Evolutionary conservation across 768 basidiomycete species (phyloP).

Genomic region (Amanita subjunquillea): DNA sequence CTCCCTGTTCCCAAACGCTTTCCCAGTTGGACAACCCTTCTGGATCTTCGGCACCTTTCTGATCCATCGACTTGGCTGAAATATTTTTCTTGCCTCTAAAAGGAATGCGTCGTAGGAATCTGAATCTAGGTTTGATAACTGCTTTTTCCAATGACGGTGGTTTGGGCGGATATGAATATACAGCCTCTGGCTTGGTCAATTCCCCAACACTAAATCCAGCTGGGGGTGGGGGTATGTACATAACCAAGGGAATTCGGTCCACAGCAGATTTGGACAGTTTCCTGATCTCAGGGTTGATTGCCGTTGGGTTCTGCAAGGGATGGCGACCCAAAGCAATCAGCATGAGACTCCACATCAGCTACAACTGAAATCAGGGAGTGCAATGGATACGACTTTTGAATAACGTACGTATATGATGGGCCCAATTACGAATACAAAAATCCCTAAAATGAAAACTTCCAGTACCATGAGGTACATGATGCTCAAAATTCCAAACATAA

Average conservation of each 20-base stretch:
- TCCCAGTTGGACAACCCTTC: conserved; percentile 47
- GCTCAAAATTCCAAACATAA: conserved; percentile 70
- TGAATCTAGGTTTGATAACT: conserved; percentile 37
- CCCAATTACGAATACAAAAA: conserved; percentile 70
- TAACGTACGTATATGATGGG: conserved; percentile 67
- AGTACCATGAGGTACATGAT: conserved; percentile 66
- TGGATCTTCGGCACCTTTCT: conserved; percentile 2
- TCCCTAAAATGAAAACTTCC: conserved; percentile 62
- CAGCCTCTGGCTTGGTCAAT: conserved; percentile 27
- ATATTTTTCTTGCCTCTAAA: conserved; percentile 7
- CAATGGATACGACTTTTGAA: conserved; percentile 5
- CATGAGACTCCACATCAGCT: conserved; percentile 74
- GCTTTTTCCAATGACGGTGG: conserved; percentile 13
- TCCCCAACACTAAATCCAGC: conserved; percentile 20
- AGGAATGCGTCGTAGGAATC: conserved; percentile 32
- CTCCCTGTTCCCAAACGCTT: conserved; percentile 65
- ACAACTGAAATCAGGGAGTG: background rate
- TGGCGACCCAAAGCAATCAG: conserved; percentile 73
- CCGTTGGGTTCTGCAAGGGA: conserved; percentile 62
- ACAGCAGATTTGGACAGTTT: conserved; percentile 65
- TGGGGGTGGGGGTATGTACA: conserved; percentile 78
- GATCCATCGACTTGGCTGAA: conserved; percentile 3
- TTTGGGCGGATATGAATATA: conserved; percentile 58
- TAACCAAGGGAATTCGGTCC: conserved; percentile 72
- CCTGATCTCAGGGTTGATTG: conserved; percentile 70